Evolutionary conservation across 495 filamentous ascomycete species (phyloP), one percentile per base, ranked within the genome.

Genomic region (Aspergillus funiculosus): DNA sequence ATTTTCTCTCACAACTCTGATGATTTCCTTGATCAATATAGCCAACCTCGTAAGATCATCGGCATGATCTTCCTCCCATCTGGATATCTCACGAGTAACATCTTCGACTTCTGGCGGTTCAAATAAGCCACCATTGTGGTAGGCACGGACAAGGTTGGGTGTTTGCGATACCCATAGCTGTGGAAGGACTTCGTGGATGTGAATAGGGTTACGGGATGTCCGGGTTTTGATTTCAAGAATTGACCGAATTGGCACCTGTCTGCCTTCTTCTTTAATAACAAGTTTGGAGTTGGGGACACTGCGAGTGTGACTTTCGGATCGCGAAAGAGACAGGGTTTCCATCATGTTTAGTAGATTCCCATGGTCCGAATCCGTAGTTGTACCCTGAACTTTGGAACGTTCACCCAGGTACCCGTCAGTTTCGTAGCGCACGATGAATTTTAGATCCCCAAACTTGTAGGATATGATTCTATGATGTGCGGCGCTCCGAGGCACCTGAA

Each of bases 161-260:
- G 71, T 76, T 49, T 74, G 69, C 11, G 73, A 75, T 27, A 69
- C 48, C 75, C 70, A 78, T 8, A 78, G 58, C 51, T 76, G 73
- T 3, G 70, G 52, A 2, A 56, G 48, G 30, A 72, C 55, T n/a
- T 75, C 64, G 13, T 41, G 11, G 26, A 72, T 46, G 1, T 62
- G 28, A 20, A 76, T 50, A 25, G 43, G 58, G 22, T 55, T 70
- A 43, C 65, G 53, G 6, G 32, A 26, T 14, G 60, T 66, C 6
- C 68, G 67, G 6, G 74, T 78, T 55, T 76, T 78, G 59, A 79
- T 68, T 54, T 77, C 69, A 22, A 75, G 52, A 1, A 63, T 71
- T 9, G 61, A 66, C 9, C 56, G 46, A 6, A 58, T 48, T 28
- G 68, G 52, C 6, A 72, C 60, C 5, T 43, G 11, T 18, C 58